These are phyloP conservation scores for Rhododendron molle DNA, from an alignment of 148 eudicot species.

Conservation along the genomic window DNA sequence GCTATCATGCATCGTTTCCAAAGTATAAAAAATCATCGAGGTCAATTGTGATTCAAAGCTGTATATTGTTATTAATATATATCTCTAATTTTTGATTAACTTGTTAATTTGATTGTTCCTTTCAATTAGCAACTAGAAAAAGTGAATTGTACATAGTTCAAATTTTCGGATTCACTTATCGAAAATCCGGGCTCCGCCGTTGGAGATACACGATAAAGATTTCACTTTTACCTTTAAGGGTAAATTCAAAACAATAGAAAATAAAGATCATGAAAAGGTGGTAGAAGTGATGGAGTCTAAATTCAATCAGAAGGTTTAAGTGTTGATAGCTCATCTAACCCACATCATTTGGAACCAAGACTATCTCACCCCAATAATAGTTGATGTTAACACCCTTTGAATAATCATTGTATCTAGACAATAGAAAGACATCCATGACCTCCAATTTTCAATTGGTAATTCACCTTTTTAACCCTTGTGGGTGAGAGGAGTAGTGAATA, in stretches of 20 bases:
- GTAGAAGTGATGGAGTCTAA: neutral
- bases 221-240: too few species aligned
- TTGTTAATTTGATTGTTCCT: too few species aligned
- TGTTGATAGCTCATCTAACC: slow-evolving; percentile 5
- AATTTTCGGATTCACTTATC: too few species aligned
- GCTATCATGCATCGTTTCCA: too few species aligned
- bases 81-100: too few species aligned
- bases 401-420: neutral
- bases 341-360: neutral
- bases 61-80: too few species aligned
- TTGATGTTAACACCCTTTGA: neutral
- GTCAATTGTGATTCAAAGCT: too few species aligned
- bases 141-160: too few species aligned
- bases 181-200: too few species aligned
- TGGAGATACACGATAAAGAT: too few species aligned
- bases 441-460: neutral
- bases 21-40: too few species aligned
- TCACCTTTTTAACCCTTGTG: neutral
- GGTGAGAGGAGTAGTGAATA: neutral
- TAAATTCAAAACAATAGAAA: neutral
- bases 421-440: neutral
- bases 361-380: neutral
- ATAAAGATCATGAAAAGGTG: neutral
- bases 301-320: neutral
- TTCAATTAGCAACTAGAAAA: too few species aligned